phyloP scores from a whole-genome alignment of 305 asterid genomes.

The Salvia sclarea region DNA sequence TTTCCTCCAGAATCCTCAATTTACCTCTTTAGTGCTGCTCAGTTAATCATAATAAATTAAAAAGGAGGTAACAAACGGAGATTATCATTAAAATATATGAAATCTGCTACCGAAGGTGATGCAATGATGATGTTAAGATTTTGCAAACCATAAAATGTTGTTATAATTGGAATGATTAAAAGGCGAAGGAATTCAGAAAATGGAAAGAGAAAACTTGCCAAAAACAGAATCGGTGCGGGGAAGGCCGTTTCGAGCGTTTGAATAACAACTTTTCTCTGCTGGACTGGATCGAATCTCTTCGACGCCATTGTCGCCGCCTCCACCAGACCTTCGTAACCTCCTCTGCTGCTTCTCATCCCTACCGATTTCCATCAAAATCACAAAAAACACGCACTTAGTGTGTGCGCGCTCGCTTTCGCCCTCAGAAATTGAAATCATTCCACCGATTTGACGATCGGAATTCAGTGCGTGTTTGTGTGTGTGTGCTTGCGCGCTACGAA shows the following conservation, averaged over 20 bases:
- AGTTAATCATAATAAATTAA: not conserved
- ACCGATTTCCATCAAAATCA: not conserved
- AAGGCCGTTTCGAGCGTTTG: constrained; percentile 63
- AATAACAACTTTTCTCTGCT: constrained; percentile 48
- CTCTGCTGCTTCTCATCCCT: constrained; percentile 59
- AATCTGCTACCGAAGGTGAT: not conserved
- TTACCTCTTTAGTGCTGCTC: not conserved
- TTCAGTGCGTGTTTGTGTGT: too few relatives aligned
- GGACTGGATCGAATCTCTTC: constrained; percentile 42
- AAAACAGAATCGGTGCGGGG: constrained; percentile 56
- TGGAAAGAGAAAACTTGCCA: constrained; percentile 51
- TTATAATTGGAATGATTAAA: constrained; percentile 5
- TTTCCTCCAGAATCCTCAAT: not conserved
- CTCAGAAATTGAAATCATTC: too few relatives aligned
- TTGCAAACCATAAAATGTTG: not conserved
- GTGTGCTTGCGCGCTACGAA: too few relatives aligned
- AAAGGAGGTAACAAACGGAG: not conserved
- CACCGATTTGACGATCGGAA: too few relatives aligned
- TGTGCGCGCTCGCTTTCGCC: too few relatives aligned
- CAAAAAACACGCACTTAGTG: not conserved
- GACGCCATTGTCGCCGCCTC: constrained; percentile 66
- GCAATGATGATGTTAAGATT: constrained; percentile 16
- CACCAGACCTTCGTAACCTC: constrained; percentile 72
- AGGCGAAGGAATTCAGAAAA: not conserved
- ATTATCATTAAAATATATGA: not conserved